Evolutionary conservation across 805 yeast species (phyloP).

Genomic region (Sugiyamaella americana): DNA sequence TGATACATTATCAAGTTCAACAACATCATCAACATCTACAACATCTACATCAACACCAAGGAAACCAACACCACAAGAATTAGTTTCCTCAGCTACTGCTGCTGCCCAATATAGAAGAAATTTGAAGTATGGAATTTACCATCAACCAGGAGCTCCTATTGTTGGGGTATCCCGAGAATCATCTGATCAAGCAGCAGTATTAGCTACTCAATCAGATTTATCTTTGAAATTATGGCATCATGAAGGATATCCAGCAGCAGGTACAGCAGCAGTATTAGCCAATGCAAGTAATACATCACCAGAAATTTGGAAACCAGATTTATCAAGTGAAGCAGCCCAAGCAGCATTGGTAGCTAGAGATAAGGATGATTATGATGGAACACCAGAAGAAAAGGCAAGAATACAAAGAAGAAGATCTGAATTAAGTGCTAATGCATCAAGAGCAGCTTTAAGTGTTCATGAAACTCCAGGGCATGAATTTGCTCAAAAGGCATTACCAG

Average conservation of each 20-base stretch:
- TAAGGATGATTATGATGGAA: constrained; percentile 21
- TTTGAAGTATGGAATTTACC: constrained; percentile 30
- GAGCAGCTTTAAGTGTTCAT: constrained; percentile 31
- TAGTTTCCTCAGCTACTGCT: constrained; percentile 25
- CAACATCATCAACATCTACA: neutral
- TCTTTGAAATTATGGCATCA: constrained; percentile 34
- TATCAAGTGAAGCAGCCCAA: constrained; percentile 48
- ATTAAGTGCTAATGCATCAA: constrained; percentile 22
- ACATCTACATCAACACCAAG: neutral
- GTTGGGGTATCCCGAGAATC: constrained; percentile 32
- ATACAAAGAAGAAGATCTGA: constrained; percentile 5
- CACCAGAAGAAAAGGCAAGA: constrained; percentile 9
- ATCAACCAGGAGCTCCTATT: constrained; percentile 32
- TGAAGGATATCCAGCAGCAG: constrained; percentile 25
- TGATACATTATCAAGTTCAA: neutral
- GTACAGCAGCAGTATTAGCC: constrained; percentile 35
- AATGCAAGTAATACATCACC: constrained; percentile 28
- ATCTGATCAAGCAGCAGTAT: constrained; percentile 30
- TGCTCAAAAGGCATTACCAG: constrained; percentile 31
- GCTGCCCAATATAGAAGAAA: constrained; percentile 33
- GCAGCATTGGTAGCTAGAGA: constrained; percentile 43
- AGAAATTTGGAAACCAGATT: constrained; percentile 37
- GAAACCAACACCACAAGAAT: constrained; percentile 7
- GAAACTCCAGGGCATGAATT: constrained; percentile 28
- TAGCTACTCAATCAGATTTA: constrained; percentile 29